Conservation (phyloP, 2,329 filamentous ascomycete genomes). For the Calonectria pauciramosa region DNA sequence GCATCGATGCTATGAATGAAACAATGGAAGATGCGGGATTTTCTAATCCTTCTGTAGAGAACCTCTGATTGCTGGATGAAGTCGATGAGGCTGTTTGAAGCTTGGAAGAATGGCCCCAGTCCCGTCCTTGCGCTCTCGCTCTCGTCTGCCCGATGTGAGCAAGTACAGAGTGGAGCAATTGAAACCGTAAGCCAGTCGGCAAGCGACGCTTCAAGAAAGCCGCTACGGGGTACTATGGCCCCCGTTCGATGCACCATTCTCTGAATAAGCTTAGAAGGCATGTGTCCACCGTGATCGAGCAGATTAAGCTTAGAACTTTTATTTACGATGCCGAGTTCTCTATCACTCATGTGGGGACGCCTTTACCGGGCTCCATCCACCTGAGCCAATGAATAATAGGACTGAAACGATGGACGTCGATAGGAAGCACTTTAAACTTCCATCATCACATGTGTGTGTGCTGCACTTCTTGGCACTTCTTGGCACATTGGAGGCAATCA, state of each 20-base stretch:
- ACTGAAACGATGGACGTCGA: not conserved
- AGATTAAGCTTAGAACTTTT: slow-evolving; percentile 2
- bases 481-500: not conserved
- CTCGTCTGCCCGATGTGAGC: not conserved
- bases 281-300: not conserved
- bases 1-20: not conserved
- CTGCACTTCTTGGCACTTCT: not conserved
- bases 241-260: not conserved
- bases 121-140: not conserved
- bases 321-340: not conserved
- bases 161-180: not conserved
- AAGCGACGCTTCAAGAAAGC: not conserved
- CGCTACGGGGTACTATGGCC: not conserved
- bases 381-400: not conserved
- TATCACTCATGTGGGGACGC: not conserved
- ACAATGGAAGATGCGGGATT: slow-evolving; percentile 5
- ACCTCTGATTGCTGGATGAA: not conserved
- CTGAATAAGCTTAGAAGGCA: not conserved
- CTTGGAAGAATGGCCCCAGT: not conserved
- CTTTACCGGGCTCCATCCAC: not conserved
- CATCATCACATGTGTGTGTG: not conserved
- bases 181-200: not conserved
- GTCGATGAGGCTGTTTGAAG: not conserved
- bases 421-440: not conserved
- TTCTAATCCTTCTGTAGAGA: not conserved